Evolutionary conservation across 192 early-diverging fungal genomes (phyloP).

Genomic region (Dissophora globulifera): DNA sequence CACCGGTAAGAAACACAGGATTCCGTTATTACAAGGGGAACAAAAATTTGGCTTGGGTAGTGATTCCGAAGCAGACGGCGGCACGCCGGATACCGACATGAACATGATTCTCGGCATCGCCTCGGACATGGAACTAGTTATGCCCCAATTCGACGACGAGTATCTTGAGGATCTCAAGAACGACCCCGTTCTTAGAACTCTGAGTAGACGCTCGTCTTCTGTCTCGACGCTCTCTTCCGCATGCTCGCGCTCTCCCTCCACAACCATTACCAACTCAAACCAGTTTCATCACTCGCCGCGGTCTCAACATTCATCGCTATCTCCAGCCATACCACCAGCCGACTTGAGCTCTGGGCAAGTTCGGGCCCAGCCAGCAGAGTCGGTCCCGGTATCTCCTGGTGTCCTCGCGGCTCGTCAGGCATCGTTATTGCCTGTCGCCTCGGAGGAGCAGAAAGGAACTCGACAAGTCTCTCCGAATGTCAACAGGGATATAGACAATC

Average conservation of each 20-base stretch:
- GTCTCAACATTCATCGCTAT: slow-evolving; percentile 13
- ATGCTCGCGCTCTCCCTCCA: slow-evolving; percentile 18
- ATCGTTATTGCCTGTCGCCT: neutral
- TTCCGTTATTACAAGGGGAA: neutral
- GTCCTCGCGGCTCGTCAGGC: neutral
- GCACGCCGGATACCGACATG: slow-evolving; percentile 25
- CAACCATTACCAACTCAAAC: slow-evolving; percentile 40
- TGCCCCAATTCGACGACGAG: slow-evolving; percentile 39
- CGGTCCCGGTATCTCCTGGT: neutral
- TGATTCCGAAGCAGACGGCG: slow-evolving; percentile 1
- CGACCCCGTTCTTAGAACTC: neutral
- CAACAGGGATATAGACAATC: slow-evolving; percentile 26
- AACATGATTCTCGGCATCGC: slow-evolving; percentile 39
- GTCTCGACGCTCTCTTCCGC: slow-evolving; percentile 4
- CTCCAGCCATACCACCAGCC: too few species aligned
- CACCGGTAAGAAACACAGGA: too few species aligned
- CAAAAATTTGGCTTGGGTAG: too few species aligned
- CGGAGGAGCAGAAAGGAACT: too few species aligned
- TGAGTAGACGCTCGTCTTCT: slow-evolving; percentile 1
- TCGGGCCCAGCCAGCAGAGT: too few species aligned
- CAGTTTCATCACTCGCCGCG: too few species aligned
- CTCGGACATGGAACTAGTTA: slow-evolving; percentile 40
- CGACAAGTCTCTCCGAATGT: too few species aligned
- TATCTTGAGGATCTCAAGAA: slow-evolving; percentile 35
- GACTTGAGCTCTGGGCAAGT: too few species aligned